These are phyloP conservation scores for Pichia sp. DNA, from an alignment of 1,139 yeast species.

Conservation along the genomic window DNA sequence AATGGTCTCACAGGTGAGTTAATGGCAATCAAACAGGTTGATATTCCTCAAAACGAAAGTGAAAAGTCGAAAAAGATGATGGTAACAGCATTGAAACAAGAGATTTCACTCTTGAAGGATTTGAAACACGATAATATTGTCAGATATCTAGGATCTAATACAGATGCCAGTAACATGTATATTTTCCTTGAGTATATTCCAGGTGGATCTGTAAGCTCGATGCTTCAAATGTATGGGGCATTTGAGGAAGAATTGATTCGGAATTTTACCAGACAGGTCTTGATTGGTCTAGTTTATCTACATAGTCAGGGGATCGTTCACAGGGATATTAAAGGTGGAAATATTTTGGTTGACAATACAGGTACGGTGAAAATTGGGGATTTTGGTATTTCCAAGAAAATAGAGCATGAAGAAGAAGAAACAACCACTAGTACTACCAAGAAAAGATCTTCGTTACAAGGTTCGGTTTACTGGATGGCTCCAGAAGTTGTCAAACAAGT, in stretches of 20 bases:
- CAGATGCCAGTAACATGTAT: constrained; percentile 61
- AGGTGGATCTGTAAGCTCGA: constrained; percentile 89
- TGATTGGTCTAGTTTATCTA: constrained; percentile 72
- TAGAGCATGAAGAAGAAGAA: constrained; percentile 4
- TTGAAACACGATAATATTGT: constrained; percentile 90
- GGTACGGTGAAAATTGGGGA: constrained; percentile 92
- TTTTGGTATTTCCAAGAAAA: constrained; percentile 74
- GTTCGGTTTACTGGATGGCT: constrained; percentile 98
- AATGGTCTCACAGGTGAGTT: constrained; percentile 88
- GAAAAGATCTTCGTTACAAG: constrained; percentile 81
- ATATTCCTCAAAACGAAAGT: constrained; percentile 29
- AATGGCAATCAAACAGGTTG: constrained; percentile 95
- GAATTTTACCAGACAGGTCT: constrained; percentile 75
- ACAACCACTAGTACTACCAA: constrained; percentile 24
- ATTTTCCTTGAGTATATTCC: constrained; percentile 93
- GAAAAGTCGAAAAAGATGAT: constrained; percentile 44
- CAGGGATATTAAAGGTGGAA: constrained; percentile 90
- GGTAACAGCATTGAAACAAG: constrained; percentile 81
- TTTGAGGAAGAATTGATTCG: constrained; percentile 85
- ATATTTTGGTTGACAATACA: constrained; percentile 78
- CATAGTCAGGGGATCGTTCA: constrained; percentile 83
- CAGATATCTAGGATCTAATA: constrained; percentile 78
- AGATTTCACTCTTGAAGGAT: constrained; percentile 70
- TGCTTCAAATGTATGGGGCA: constrained; percentile 82
- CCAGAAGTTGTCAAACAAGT: constrained; percentile 94